Conservation (phyloP, 2,329 filamentous ascomycete species). For the Alternaria brassicae region DNA sequence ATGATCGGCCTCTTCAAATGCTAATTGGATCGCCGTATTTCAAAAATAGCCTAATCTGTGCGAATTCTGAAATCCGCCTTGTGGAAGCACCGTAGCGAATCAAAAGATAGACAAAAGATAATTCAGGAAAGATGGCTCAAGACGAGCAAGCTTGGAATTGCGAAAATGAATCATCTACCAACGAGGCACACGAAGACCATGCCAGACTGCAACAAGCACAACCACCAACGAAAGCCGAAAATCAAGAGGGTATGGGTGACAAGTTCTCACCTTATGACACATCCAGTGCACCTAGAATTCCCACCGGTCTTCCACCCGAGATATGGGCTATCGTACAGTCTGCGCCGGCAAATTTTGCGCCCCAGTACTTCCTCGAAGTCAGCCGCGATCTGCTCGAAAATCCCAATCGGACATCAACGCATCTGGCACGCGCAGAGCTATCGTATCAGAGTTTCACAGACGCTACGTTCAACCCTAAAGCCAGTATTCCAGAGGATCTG, state of each 20-base stretch:
- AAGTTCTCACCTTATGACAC: slow-evolving; percentile 48
- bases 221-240: background rate
- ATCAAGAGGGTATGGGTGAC: slow-evolving; percentile 7
- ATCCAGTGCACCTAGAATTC: slow-evolving; percentile 25
- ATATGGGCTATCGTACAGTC: slow-evolving; percentile 49
- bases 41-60: background rate
- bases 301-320: slow-evolving; percentile 43
- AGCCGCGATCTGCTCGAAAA: slow-evolving; percentile 80
- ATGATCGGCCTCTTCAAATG: background rate
- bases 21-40: background rate
- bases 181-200: background rate
- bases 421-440: slow-evolving; percentile 80
- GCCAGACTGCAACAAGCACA: background rate
- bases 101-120: background rate
- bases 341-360: slow-evolving; percentile 66
- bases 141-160: background rate
- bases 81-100: background rate
- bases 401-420: slow-evolving; percentile 79
- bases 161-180: background rate
- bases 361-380: slow-evolving; percentile 68
- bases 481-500: slow-evolving; percentile 45
- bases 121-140: background rate
- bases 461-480: slow-evolving; percentile 44
- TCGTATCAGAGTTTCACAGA: slow-evolving; percentile 61
- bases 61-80: background rate